These are phyloP conservation scores for Filobasidium wieringae DNA, from an alignment of 768 basidiomycete genomes.

Conservation along the genomic window DNA sequence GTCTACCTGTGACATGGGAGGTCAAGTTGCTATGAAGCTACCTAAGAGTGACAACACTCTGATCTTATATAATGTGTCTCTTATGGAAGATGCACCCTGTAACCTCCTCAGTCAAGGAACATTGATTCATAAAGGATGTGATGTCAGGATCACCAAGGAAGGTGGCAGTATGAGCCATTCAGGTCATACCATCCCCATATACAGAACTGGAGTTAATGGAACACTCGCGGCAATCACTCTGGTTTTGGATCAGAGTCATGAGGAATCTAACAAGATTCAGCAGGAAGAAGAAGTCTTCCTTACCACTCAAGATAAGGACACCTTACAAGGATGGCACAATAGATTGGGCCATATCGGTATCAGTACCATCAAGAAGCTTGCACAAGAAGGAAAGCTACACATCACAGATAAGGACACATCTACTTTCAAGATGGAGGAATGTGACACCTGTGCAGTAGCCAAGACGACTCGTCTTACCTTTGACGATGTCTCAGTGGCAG, in stretches of 20 bases:
- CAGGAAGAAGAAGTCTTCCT: neutral
- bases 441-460: conserved; percentile 1
- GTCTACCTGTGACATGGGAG: neutral
- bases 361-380: conserved; percentile 3
- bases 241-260: neutral
- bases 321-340: conserved; percentile 3
- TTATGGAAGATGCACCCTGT: neutral
- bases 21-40: neutral
- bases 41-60: neutral
- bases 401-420: neutral
- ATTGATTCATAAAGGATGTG: neutral
- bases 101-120: neutral
- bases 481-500: conserved; percentile 4
- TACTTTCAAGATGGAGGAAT: conserved; percentile 5
- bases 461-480: conserved; percentile 8
- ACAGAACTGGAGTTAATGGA: conserved; percentile 1
- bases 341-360: conserved; percentile 9
- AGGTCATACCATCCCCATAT: neutral
- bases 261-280: neutral
- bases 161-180: neutral
- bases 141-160: neutral
- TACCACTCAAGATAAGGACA: neutral
- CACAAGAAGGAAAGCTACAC: neutral
- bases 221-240: neutral
- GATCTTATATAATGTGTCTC: neutral